Percentiles rank a stretch among this genome's conserved stretches.
These are phyloP conservation scores for Podospora bellae-mahoneyi DNA, from an alignment of 495 filamentous ascomycete species.

Conservation along the genomic window DNA sequence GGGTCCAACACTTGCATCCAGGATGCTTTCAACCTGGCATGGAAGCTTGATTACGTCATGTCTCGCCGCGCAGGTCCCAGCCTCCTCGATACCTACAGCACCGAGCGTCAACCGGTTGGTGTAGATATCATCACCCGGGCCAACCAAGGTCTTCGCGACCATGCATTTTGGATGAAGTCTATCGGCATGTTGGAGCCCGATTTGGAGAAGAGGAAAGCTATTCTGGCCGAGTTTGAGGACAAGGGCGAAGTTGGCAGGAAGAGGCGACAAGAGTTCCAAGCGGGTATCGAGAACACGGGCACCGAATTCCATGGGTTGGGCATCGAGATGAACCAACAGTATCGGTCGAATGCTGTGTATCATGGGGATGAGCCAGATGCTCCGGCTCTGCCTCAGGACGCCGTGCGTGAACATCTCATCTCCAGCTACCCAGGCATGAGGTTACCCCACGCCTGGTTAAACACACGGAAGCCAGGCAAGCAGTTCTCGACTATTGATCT, in stretches of 20 bases:
- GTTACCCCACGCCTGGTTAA: conserved; percentile 44
- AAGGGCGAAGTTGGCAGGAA: conserved; percentile 28
- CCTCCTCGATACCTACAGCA: conserved; percentile 36
- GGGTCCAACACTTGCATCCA: conserved; percentile 50
- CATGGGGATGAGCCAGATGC: conserved; percentile 24
- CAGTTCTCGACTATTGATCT: conserved; percentile 40
- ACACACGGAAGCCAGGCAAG: conserved; percentile 27
- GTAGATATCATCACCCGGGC: conserved; percentile 36
- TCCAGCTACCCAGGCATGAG: conserved; percentile 38
- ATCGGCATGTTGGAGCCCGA: conserved; percentile 37
- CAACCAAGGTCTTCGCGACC: conserved; percentile 39
- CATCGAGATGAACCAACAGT: conserved; percentile 43
- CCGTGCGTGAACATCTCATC: conserved; percentile 22
- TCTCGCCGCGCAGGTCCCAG: conserved; percentile 28
- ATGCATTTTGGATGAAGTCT: conserved; percentile 31
- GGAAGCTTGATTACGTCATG: conserved; percentile 46
- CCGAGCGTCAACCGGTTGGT: conserved; percentile 45
- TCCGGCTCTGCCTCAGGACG: conserved; percentile 22
- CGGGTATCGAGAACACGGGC: conserved; percentile 31
- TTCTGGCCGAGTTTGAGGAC: conserved; percentile 32
- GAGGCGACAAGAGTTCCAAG: conserved; percentile 24
- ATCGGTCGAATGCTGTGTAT: conserved; percentile 32
- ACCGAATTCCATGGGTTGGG: conserved; percentile 40
- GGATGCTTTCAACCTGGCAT: conserved; percentile 51
- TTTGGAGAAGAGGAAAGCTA: conserved; percentile 21